A percentile compares a stretch with the other conserved stretches of the same genome.
These are phyloP conservation scores for Irpex rosettiformis DNA, from an alignment of 1,284 basidiomycete genomes.

Conservation along the genomic window DNA sequence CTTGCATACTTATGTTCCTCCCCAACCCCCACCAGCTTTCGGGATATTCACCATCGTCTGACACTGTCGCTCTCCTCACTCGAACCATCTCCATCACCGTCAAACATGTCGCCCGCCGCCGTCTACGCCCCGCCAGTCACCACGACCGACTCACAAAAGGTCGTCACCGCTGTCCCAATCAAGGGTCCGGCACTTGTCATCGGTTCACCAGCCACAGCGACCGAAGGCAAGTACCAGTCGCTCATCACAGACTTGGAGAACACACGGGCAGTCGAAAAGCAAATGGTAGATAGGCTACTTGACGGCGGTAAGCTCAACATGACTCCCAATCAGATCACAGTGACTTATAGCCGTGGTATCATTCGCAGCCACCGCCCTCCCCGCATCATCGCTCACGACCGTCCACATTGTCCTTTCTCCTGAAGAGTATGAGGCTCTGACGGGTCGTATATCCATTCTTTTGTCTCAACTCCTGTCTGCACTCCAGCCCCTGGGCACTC, in stretches of 20 bases:
- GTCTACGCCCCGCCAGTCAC: conserved; percentile 33
- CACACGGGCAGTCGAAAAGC: conserved; percentile 56
- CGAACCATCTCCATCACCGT: conserved; percentile 1
- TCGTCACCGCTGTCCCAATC: conserved; percentile 23
- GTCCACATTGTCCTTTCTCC: conserved; percentile 60
- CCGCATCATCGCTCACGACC: conserved; percentile 55
- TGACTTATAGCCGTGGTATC: conserved; percentile 11
- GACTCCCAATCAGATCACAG: conserved; percentile 8
- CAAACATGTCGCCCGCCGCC: conserved; percentile 59
- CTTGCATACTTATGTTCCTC: conserved; percentile 7
- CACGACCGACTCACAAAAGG: conserved; percentile 18
- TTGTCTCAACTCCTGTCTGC: conserved; percentile 55
- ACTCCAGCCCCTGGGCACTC: conserved; percentile 60
- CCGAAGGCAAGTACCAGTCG: conserved; percentile 71
- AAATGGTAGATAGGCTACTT: conserved; percentile 73
- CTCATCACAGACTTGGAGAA: conserved; percentile 57
- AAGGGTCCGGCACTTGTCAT: conserved; percentile 56
- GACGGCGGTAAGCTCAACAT: conserved; percentile 55
- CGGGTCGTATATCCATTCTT: conserved; percentile 48
- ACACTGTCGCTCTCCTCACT: not conserved
- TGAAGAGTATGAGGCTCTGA: conserved; percentile 57
- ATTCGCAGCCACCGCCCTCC: conserved; percentile 52
- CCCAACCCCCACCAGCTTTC: conserved; percentile 13
- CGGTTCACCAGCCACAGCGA: conserved; percentile 70
- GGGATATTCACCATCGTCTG: not conserved